Evolutionary conservation across 2,329 filamentous ascomycete genomes (phyloP).

Genomic region (Didymella pomorum): DNA sequence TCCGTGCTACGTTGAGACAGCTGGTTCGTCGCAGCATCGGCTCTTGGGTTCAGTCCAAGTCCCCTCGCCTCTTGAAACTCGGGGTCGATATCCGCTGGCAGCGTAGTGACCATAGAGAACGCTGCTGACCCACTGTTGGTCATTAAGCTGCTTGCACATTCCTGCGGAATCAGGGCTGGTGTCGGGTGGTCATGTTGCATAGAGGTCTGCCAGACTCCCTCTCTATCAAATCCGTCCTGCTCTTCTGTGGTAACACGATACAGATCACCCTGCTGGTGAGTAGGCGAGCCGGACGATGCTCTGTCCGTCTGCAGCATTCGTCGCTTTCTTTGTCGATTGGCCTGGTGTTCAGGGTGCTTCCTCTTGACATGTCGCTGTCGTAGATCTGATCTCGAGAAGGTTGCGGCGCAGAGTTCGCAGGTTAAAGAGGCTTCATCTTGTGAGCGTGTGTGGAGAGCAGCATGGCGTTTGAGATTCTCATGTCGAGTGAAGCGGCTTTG

Average conservation of each 20-base stretch:
- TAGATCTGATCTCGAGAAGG: slow-evolving; percentile 31
- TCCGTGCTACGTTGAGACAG: neutral
- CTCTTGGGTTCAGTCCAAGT: neutral
- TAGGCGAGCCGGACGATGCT: neutral
- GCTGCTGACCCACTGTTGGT: neutral
- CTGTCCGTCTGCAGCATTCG: slow-evolving; percentile 7
- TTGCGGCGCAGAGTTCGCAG: slow-evolving; percentile 29
- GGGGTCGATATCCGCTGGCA: neutral
- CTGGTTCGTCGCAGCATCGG: neutral
- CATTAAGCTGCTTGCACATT: neutral
- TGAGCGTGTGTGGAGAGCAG: slow-evolving; percentile 26
- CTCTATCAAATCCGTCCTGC: slow-evolving; percentile 1
- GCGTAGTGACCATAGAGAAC: neutral
- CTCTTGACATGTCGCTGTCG: slow-evolving; percentile 32
- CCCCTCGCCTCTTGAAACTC: neutral
- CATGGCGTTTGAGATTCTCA: slow-evolving; percentile 35
- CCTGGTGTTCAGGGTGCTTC: slow-evolving; percentile 26
- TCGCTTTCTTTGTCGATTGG: slow-evolving; percentile 17
- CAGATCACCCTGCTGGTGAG: neutral
- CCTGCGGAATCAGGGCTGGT: neutral
- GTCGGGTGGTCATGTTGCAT: slow-evolving; percentile 1
- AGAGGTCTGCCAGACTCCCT: slow-evolving; percentile 3
- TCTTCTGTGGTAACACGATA: slow-evolving; percentile 7
- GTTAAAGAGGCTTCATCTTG: slow-evolving; percentile 20
- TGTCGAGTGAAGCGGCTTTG: slow-evolving; percentile 34